Evolutionary conservation across 2,329 filamentous ascomycete genomes (phyloP).

Genomic region (Cucurbitaria berberidis): DNA sequence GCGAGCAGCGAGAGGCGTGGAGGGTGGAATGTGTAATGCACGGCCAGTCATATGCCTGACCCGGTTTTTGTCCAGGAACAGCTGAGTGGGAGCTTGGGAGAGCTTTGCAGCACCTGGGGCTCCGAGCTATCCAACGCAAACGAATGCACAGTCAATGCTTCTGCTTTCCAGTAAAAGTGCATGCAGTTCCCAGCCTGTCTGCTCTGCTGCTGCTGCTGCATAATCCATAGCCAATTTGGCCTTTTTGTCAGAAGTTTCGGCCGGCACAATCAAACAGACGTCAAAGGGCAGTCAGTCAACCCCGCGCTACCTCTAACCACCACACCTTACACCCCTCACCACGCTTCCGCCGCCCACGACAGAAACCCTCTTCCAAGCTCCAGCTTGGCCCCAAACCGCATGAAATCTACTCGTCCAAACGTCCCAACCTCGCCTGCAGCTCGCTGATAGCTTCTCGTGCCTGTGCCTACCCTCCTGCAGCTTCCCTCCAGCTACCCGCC

Average conservation of each 20-base stretch:
- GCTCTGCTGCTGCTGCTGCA: too few species aligned
- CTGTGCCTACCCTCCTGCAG: not conserved
- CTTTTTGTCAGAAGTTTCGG: not conserved
- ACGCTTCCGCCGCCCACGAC: not conserved
- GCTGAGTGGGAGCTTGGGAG: not conserved
- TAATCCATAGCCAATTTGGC: not conserved
- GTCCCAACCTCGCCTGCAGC: conserved; percentile 6
- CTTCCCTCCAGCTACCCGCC: not conserved
- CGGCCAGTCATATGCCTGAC: not conserved
- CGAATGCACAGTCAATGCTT: not conserved
- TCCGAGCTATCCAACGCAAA: not conserved
- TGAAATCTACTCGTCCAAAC: conserved; percentile 4
- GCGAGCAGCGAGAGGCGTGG: not conserved
- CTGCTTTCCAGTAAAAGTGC: not conserved
- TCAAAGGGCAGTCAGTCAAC: not conserved
- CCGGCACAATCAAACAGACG: not conserved
- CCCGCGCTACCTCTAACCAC: not conserved
- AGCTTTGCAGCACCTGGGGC: not conserved
- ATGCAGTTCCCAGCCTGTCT: not conserved
- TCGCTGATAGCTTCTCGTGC: not conserved
- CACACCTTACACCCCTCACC: not conserved
- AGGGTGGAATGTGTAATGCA: not conserved
- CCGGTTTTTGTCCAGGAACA: not conserved
- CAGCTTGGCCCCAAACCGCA: not conserved
- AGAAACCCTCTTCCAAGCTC: not conserved